Evolutionary conservation across 805 yeast species (phyloP).

Genomic region (Candida tallmaniae): DNA sequence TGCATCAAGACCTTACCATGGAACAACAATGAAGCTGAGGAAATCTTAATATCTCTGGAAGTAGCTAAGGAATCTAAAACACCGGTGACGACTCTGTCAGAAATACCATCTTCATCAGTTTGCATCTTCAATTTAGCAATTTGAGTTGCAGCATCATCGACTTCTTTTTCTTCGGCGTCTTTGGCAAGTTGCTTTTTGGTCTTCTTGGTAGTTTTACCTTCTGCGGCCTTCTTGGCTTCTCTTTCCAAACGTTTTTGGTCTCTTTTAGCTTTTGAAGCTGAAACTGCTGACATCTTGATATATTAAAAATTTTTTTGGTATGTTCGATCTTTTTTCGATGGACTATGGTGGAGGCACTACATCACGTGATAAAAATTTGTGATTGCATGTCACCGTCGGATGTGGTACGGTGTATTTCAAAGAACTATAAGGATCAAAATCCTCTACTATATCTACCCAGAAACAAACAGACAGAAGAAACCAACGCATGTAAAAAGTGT

Average conservation of each 20-base stretch:
- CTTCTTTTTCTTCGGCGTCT: constrained; percentile 48
- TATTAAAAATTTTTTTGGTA: too few species aligned
- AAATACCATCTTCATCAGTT: constrained; percentile 87
- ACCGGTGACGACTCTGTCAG: constrained; percentile 98
- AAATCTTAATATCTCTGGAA: constrained; percentile 89
- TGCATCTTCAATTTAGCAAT: constrained; percentile 86
- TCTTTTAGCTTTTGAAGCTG: constrained; percentile 97
- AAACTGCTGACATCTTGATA: constrained; percentile 37
- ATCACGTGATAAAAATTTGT: too few species aligned
- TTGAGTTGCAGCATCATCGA: constrained; percentile 62
- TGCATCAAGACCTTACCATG: constrained; percentile 96
- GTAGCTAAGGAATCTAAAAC: constrained; percentile 85
- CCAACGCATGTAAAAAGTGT: too few species aligned
- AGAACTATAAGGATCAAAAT: too few species aligned
- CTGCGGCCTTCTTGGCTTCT: constrained; percentile 47
- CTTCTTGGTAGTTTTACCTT: constrained; percentile 70
- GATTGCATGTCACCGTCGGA: too few species aligned
- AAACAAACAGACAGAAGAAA: too few species aligned
- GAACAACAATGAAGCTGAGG: constrained; percentile 87
- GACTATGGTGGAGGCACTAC: too few species aligned
- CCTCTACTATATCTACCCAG: too few species aligned
- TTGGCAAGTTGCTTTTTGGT: constrained; percentile 53
- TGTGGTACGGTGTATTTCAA: too few species aligned
- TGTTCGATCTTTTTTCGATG: too few species aligned
- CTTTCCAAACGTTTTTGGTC: constrained; percentile 84